Base-by-base conservation (phyloP, 192 early-diverging fungal genomes). In the Phlyctochytrium arcticum region DNA sequence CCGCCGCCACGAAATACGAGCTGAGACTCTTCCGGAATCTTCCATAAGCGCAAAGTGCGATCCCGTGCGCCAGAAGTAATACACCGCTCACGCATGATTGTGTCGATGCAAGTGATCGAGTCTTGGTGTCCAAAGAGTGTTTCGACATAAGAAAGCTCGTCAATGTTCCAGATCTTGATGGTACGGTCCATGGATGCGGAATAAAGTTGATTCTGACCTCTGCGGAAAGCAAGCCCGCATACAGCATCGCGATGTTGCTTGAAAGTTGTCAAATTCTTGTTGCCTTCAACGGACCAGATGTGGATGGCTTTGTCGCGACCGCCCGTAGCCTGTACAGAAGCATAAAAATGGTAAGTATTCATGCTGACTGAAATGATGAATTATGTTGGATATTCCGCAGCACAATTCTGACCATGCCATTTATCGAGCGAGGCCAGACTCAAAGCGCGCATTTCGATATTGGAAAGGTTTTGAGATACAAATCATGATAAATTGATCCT, bases 111-210 rank as follows among this genome's bases (percentile, higher is more conserved):
- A 0, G 87, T 83, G 54, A 96, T 88, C 32, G 77, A 71, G 73
- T 99, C 97, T 74, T 98, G 97, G 70, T 99, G 97, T 29, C 97
- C 97, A 83, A 66, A 79, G 69, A 98, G 67, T 30, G 96, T 98
- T 64, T 98, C 96, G 64, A 99, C 86, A 75, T 98, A 99, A 12
- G 83, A 73, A 59, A 88, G 67, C 65, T 94, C 92, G 65, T 92
- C 92, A 15, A 92, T 81, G 70, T 99, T 95, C 95, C 95, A 99
- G 32, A 98, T 53, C 71, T 99, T 99, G 69, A 99, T 85, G 37
- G 92, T 92, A 50, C 97, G 90, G 67, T 99, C 97, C 23, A 77
- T 75, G 5, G 92, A 92, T 57, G 85, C 86, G 53, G 91, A 90
- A 71, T 98, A 99, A 33, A 99, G 81, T 55, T 92, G 87, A 62